Base-by-base conservation (phyloP, 768 basidiomycete species). In the Tulasnella sp. region DNA sequence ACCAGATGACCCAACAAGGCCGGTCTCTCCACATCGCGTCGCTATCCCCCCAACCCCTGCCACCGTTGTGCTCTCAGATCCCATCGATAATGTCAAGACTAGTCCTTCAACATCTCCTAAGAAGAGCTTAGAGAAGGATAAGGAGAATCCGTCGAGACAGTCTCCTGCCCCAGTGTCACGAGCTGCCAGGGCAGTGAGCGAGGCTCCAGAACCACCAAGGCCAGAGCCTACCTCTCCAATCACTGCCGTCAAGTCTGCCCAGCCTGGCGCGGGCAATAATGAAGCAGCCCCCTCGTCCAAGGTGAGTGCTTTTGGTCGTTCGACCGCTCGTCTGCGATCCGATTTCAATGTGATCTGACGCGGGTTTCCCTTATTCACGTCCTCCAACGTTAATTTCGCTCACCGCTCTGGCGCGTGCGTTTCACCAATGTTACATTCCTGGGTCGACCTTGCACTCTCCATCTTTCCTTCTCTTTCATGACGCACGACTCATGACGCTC, bases 31-130 rank as follows among this genome's bases (percentile, higher is more conserved):
- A n/a, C 71, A 72, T 42, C 36, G 71, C 22, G 71, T 54, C 36
- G 31, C 39, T 25, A 45, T 72, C 31, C 71, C 71, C 71, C 31
- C 40, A 39, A 40, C 71, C 71, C 71, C 71, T 36, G 45, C 71
- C 71, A 39, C 71, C 34, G 71, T 31, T 22, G 39, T 15, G n/a
- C 71, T 38, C 29, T 34, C 71, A 17, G 34, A 72, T 31, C 71
- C 71, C 34, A 72, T 72, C 31, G 71, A 72, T 72, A 22, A 7
- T 36, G 45, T 42, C 11, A 42, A 25, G 70, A 40, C 70, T 29
- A 68, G 67, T 34, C 37, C 67, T 67, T 37, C 64, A 40, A 69
- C 68, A 38, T 69, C 68, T 69, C 68, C 68, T 14, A 58, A 58
- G 25, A 29, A n/a, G 12, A 58, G 54, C 54, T 58, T 29, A 58